Evolutionary conservation across 2,329 filamentous ascomycete species (phyloP), one percentile per base, ranked within the genome.

Genomic region (Bipolaris bicolor): DNA sequence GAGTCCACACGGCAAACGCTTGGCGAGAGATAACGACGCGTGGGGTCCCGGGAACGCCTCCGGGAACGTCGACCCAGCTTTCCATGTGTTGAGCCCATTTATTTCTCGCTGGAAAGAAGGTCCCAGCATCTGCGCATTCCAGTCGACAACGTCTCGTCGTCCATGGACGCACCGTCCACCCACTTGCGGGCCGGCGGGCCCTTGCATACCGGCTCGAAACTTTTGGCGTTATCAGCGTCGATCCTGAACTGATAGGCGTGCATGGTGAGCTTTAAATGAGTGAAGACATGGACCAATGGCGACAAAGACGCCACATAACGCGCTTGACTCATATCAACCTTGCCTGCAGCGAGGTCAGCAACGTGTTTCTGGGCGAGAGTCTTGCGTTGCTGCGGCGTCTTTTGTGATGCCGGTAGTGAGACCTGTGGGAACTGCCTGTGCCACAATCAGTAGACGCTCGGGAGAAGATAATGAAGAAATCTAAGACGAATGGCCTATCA

Each of bases 91-190:
- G 33, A 43, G 24, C 4, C 37, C 24, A 11, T 43, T 43, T 13
- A n/a, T 49, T 40, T 54, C 10, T 52, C n/a, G 3, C 7, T 41
- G 33, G 53, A 58, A 43, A 70, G 43, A 1, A 74, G 60, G 3
- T 64, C 62, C 74, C 74, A 76, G 58, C 74, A 76, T 43, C 64
- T 67, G 29, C 69, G 69, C 74, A 77, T 77, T 20, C 74, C 74
- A 2, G 73, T 76, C 20, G 73, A 75, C 24, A 77, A 59, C 26
- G 73, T 76, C 52, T 72, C 68, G 5, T 58, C 33, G n/a, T 69
- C 68, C 68, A 77, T 70, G 15, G 61, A 44, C 26, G 63, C 63
- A 57, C 61, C 64, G 36, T 60, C 58, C 7, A 75, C 68, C 74
- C 73, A 77, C 63, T 69, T 75, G 24, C 69, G 62, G 13, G 57